Evolutionary conservation across 2,329 filamentous ascomycete genomes (phyloP).

Genomic region (Elsinoe australis): DNA sequence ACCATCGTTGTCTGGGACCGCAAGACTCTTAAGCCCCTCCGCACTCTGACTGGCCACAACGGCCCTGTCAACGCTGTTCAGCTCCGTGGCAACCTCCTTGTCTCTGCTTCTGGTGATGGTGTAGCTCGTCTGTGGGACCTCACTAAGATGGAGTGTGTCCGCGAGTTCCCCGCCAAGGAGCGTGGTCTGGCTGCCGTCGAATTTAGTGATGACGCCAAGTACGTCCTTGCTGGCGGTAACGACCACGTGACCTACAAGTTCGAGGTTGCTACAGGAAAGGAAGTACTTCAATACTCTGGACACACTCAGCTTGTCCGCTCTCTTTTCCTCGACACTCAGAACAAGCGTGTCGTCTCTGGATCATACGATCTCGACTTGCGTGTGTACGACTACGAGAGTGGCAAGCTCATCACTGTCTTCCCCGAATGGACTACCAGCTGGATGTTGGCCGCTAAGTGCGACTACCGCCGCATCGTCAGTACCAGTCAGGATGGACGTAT

Average conservation of each 20-base stretch:
- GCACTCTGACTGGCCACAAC: constrained; percentile 73
- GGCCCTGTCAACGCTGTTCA: constrained; percentile 96
- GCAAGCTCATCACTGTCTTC: constrained; percentile 70
- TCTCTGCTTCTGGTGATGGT: constrained; percentile 90
- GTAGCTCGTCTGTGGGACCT: constrained; percentile 94
- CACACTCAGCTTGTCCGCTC: constrained; percentile 83
- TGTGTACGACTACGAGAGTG: constrained; percentile 80
- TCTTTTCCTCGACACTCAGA: constrained; percentile 80
- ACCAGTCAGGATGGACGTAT: constrained; percentile 92
- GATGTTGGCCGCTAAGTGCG: constrained; percentile 92
- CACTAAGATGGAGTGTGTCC: constrained; percentile 76
- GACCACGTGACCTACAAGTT: constrained; percentile 94
- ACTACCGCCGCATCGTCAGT: constrained; percentile 89
- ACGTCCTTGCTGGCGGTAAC: constrained; percentile 88
- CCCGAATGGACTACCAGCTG: constrained; percentile 95
- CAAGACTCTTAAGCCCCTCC: constrained; percentile 63
- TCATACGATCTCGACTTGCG: constrained; percentile 95
- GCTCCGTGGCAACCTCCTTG: constrained; percentile 83
- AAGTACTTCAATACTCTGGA: constrained; percentile 70
- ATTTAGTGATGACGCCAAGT: constrained; percentile 90
- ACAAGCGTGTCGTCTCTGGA: constrained; percentile 78
- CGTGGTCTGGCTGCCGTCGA: constrained; percentile 93
- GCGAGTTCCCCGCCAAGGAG: constrained; percentile 83
- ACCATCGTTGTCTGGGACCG: constrained; percentile 94
- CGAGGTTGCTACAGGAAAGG: constrained; percentile 82